A percentile compares a stretch with the other conserved stretches of the same genome.
phyloP scores from a whole-genome alignment of 2,329 filamentous ascomycete genomes.

The Clathrospora elynae region DNA sequence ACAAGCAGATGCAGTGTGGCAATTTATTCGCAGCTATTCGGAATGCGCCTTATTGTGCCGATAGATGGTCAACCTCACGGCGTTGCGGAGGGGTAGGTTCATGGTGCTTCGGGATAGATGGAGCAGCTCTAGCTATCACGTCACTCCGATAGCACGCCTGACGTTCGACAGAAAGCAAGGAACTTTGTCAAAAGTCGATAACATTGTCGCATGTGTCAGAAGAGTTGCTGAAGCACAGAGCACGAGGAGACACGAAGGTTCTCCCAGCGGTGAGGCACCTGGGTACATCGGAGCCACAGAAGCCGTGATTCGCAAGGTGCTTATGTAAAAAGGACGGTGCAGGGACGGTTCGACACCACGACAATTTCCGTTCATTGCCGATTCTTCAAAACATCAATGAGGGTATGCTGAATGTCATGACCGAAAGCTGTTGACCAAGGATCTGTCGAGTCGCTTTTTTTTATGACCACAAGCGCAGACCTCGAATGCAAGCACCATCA shows the following conservation, averaged over 20 bases:
- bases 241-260: slow-evolving; percentile 28
- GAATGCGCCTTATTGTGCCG: slow-evolving; percentile 12
- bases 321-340: slow-evolving; percentile 38
- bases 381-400: no score
- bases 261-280: slow-evolving; percentile 23
- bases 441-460: no score
- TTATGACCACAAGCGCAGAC: no score
- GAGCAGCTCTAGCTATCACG: slow-evolving; percentile 13
- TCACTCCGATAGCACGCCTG: slow-evolving; percentile 16
- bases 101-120: slow-evolving; percentile 12
- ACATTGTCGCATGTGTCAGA: slow-evolving; percentile 1
- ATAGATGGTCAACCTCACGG: slow-evolving; percentile 1
- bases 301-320: slow-evolving; percentile 20
- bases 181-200: neutral
- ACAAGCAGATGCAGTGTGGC: slow-evolving; percentile 7
- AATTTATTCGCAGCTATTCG: slow-evolving; percentile 1
- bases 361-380: no score
- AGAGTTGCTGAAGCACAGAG: slow-evolving; percentile 6
- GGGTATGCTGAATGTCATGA: no score
- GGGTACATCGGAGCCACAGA: slow-evolving; percentile 7
- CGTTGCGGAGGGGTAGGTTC: slow-evolving; percentile 20
- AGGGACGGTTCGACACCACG: no score
- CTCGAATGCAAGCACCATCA: no score
- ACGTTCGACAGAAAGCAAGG: neutral
- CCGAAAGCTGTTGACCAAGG: no score